These are phyloP conservation scores for Syzygium oleosum DNA, from an alignment of 345 rosid species.

Conservation along the genomic window DNA sequence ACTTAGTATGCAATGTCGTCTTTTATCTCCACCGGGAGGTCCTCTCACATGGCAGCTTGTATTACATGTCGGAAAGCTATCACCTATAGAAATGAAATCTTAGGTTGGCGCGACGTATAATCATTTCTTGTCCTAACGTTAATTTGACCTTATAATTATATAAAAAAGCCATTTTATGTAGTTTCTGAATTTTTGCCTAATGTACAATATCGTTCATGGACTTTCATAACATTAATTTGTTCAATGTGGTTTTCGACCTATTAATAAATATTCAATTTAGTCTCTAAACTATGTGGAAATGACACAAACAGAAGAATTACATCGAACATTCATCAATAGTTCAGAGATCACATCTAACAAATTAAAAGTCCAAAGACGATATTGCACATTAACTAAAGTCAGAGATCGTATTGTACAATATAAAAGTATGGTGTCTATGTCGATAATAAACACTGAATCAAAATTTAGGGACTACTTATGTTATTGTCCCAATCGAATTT, in stretches of 20 bases:
- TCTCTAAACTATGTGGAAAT: background rate
- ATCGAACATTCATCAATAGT: background rate
- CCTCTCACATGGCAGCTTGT: background rate
- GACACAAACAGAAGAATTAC: rapidly evolving
- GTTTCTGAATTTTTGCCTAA: no score
- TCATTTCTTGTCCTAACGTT: background rate
- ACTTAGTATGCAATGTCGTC: no score
- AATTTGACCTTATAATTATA: background rate
- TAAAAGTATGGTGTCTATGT: background rate
- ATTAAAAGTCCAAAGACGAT: rapidly evolving
- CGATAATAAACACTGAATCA: rapidly evolving
- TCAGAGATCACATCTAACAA: no score
- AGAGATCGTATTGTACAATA: rapidly evolving
- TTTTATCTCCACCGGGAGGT: background rate
- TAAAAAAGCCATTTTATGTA: background rate
- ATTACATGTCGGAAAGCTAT: background rate
- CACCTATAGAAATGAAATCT: background rate
- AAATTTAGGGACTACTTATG: rapidly evolving
- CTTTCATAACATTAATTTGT: no score
- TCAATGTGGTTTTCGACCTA: no score
- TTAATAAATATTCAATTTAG: background rate
- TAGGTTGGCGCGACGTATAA: background rate
- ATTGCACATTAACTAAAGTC: rapidly evolving
- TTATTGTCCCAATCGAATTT: background rate
- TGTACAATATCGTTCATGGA: no score